These are phyloP conservation scores for Xerocomellus intermedius DNA, from an alignment of 768 basidiomycete genomes.

Conservation along the genomic window DNA sequence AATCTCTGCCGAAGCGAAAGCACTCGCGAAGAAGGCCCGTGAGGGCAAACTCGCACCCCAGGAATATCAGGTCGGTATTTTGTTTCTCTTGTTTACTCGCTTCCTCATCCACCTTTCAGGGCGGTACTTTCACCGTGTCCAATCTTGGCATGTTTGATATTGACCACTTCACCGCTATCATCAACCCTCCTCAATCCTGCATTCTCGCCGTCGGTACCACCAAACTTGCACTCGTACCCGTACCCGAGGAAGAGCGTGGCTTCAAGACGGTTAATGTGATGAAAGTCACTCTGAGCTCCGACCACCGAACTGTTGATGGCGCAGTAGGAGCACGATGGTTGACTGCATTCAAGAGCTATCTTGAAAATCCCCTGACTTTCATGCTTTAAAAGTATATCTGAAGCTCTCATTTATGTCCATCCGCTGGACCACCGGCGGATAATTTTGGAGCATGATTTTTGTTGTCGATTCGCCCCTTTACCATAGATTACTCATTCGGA, in stretches of 20 bases:
- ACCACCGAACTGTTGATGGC: constrained; percentile 96
- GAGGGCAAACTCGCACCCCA: constrained; percentile 94
- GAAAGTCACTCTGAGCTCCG: constrained; percentile 94
- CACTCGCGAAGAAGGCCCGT: constrained; percentile 91
- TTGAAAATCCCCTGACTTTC: constrained; percentile 96
- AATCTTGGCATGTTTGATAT: constrained; percentile 99
- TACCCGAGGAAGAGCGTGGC: constrained; percentile 87
- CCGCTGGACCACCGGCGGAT: background rate
- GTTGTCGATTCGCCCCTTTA: constrained; percentile 13
- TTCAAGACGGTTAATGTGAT: constrained; percentile 91
- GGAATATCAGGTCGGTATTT: constrained; percentile 81
- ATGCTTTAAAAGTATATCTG: constrained; percentile 65
- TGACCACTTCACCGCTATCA: constrained; percentile 96
- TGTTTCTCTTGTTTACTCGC: background rate
- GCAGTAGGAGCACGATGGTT: constrained; percentile 94
- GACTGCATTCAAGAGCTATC: constrained; percentile 89
- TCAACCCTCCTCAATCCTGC: constrained; percentile 97
- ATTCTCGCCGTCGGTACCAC: constrained; percentile 95
- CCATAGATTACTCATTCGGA: constrained; percentile 23
- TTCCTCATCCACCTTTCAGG: constrained; percentile 43
- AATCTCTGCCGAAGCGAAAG: constrained; percentile 90
- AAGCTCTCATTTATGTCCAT: background rate
- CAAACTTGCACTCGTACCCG: constrained; percentile 80
- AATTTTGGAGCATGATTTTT: constrained; percentile 3
- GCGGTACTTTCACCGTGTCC: constrained; percentile 98